Base-by-base conservation (phyloP, 441 rosid species). In the Brassica balearica region DNA sequence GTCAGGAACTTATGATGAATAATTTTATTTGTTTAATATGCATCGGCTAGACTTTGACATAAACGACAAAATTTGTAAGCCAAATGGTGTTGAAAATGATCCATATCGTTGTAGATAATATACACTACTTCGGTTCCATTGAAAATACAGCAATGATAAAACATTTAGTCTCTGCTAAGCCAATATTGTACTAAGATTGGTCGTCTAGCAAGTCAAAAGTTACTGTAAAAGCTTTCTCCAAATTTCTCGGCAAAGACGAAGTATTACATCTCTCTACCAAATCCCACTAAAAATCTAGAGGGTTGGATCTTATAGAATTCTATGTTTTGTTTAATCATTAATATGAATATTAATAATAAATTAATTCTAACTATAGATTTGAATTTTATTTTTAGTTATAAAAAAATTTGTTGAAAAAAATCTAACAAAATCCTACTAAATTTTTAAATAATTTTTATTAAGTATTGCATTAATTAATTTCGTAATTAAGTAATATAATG, bases 41-140 rank as follows among this genome's bases (percentile, higher is more conserved):
- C 12, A 48, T 68, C 2, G 65, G 51, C 14, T 48, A 36, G 67
- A 59, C 10, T 2, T 36, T 2, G 8, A 36, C 19, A 77, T 38
- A 78, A 59, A 73, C 48, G 81, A 73, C 77, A 68, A 78, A 77
- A 10, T 2, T 14, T 43, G 27, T 12, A 27, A 29, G 32, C 14
- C 17, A 17, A 20, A n/a, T 63, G 58, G 22, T 70, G 71, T 64
- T 70, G 71, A 36, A 62, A 77, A 36, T 55, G 23, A 58, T 72
- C 43, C 68, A 32, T 15, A 53, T 77, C 8, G 29, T 43, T 62
- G 56, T 68, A 41, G 48, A 34, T 34, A 34, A 22, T 34, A 51
- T 60, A 68, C 51, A 60, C 65, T 60, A 41, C 63, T 6, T 41
- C 48, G 43, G 51, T 36, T 48, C 65, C n/a, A 48, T 61, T 15